Evolutionary conservation across 2,329 filamentous ascomycete genomes (phyloP).

Genomic region (Aciculosporium take): DNA sequence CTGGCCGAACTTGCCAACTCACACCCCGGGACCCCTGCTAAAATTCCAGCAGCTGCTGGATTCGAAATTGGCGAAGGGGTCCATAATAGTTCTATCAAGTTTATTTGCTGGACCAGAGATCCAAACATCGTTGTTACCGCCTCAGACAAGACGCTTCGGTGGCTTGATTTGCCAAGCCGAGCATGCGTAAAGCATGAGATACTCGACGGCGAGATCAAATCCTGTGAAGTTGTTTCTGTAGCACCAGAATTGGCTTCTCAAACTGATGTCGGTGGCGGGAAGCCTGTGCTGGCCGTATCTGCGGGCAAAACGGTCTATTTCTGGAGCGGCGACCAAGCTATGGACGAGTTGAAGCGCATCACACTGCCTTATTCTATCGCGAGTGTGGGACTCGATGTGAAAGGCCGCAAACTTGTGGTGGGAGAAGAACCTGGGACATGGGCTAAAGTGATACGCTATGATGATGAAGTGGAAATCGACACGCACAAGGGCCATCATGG

Average conservation of each 20-base stretch:
- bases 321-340: slow-evolving; percentile 64
- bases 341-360: slow-evolving; percentile 60
- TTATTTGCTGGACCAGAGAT: slow-evolving; percentile 85
- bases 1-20: slow-evolving; percentile 45
- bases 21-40: slow-evolving; percentile 24
- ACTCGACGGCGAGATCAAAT: slow-evolving; percentile 76
- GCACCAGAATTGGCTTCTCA: slow-evolving; percentile 43
- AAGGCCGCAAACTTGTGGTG: slow-evolving; percentile 70
- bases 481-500: slow-evolving; percentile 95
- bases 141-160: slow-evolving; percentile 80
- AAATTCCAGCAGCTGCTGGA: slow-evolving; percentile 45
- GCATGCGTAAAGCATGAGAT: slow-evolving; percentile 61
- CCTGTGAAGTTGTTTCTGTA: slow-evolving; percentile 73
- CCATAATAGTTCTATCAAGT: slow-evolving; percentile 84
- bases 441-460: slow-evolving; percentile 89
- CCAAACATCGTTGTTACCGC: slow-evolving; percentile 83
- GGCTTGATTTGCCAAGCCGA: slow-evolving; percentile 78
- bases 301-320: slow-evolving; percentile 93
- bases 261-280: slow-evolving; percentile 50
- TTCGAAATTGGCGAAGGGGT: slow-evolving; percentile 80
- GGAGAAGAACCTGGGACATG: slow-evolving; percentile 87
- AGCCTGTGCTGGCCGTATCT: slow-evolving; percentile 69
- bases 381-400: slow-evolving; percentile 76
- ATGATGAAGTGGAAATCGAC: slow-evolving; percentile 71
- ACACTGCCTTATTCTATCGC: slow-evolving; percentile 74